These are phyloP conservation scores for Graphilbum sp. DNA, from an alignment of 2,329 filamentous ascomycete genomes.

Conservation along the genomic window DNA sequence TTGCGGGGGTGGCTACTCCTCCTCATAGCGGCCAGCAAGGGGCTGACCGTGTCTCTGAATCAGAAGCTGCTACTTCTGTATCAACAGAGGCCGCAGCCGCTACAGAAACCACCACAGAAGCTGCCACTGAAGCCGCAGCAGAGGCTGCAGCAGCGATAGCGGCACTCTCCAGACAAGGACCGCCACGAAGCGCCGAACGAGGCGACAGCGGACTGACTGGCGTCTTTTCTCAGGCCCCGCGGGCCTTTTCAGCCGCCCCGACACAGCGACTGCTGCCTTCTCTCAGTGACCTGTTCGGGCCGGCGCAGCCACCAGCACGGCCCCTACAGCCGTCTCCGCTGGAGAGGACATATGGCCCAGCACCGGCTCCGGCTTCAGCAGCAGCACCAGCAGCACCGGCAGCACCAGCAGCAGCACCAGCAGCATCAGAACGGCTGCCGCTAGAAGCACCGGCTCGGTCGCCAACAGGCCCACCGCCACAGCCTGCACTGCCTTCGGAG, in stretches of 20 bases:
- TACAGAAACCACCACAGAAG: too few species aligned
- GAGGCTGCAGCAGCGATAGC: too few species aligned
- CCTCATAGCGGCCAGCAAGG: too few species aligned
- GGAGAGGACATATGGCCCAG: slow-evolving; percentile 23
- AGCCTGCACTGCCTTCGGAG: neutral
- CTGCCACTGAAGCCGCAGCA: too few species aligned
- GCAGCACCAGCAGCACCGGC: neutral
- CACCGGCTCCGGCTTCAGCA: neutral
- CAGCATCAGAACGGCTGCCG: too few species aligned
- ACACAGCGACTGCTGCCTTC: slow-evolving; percentile 35
- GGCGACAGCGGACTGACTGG: neutral
- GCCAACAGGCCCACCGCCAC: neutral
- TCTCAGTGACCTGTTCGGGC: slow-evolving; percentile 39
- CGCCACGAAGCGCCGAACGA: slow-evolving; percentile 8
- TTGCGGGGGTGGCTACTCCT: too few species aligned
- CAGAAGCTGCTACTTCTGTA: too few species aligned
- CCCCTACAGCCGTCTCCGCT: slow-evolving; percentile 30
- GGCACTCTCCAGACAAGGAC: too few species aligned
- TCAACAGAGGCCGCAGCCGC: neutral
- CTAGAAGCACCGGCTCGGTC: neutral
- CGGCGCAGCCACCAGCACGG: slow-evolving; percentile 24
- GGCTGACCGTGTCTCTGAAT: too few species aligned
- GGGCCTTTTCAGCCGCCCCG: slow-evolving; percentile 10
- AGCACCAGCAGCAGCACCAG: too few species aligned
- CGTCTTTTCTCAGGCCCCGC: too few species aligned